Percentiles rank a stretch among this genome's conserved stretches.
Conservation (phyloP, 164 flowering plant genomes). For the Cinnamomum chago region DNA sequence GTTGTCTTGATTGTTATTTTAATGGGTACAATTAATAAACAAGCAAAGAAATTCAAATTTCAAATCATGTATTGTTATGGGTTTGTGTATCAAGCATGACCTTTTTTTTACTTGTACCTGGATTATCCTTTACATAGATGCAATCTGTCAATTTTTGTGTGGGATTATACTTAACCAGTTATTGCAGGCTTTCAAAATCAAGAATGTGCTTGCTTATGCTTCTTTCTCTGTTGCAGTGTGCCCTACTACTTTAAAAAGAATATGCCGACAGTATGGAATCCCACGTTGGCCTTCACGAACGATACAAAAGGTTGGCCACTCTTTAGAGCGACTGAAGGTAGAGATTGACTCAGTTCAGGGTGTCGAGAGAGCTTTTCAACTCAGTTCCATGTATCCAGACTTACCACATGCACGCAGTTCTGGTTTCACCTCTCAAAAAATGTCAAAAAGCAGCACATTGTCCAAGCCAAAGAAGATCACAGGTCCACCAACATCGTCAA, state of each 20-base stretch:
- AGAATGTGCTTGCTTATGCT: not conserved
- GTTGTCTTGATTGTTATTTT: no score
- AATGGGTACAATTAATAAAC: no score
- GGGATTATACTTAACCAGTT: not conserved
- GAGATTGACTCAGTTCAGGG: conserved; percentile 85
- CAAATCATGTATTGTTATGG: not conserved
- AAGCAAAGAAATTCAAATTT: no score
- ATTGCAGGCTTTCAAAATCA: no score
- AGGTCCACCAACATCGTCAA: conserved; percentile 18
- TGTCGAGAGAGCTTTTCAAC: conserved; percentile 52
- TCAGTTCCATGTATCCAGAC: conserved; percentile 56
- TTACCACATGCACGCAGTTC: conserved; percentile 43
- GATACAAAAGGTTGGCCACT: conserved; percentile 86
- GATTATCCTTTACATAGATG: not conserved
- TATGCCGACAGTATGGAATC: conserved; percentile 87
- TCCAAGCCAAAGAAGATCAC: conserved; percentile 20
- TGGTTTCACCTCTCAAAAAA: conserved; percentile 40
- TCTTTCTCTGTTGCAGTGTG: conserved; percentile 51
- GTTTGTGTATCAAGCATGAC: not conserved
- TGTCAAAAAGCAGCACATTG: conserved; percentile 31
- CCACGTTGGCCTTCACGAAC: conserved; percentile 87
- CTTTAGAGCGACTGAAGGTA: conserved; percentile 65
- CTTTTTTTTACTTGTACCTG: not conserved
- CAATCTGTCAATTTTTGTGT: not conserved
- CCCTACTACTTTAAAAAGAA: conserved; percentile 86